Evolutionary conservation across 768 basidiomycete species (phyloP).

Genomic region (Megacollybia marginata): DNA sequence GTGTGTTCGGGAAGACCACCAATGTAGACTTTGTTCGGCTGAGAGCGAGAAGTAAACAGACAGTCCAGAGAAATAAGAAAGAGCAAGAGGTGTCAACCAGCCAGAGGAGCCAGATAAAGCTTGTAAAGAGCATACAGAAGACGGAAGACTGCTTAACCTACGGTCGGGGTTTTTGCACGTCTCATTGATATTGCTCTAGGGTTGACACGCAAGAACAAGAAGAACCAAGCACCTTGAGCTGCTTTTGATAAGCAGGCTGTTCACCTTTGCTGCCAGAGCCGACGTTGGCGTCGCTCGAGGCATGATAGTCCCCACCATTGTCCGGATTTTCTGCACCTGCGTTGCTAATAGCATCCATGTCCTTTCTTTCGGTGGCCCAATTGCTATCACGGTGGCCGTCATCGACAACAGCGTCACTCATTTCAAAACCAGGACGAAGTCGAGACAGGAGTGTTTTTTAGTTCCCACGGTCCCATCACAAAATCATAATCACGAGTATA

Average conservation of each 20-base stretch:
- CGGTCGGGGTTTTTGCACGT: not conserved
- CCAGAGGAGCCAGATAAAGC: slow-evolving; percentile 25
- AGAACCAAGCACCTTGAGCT: slow-evolving; percentile 85
- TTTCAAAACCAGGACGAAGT: no score
- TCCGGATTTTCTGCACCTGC: no score
- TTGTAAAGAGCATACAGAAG: slow-evolving; percentile 19
- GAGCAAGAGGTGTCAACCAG: slow-evolving; percentile 42
- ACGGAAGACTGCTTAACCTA: not conserved
- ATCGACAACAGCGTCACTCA: no score
- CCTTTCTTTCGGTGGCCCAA: no score
- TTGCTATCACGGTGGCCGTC: no score
- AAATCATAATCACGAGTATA: no score
- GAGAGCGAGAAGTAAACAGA: slow-evolving; percentile 58
- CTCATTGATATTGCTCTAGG: no score
- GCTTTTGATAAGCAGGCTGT: slow-evolving; percentile 57
- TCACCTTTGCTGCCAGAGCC: slow-evolving; percentile 37
- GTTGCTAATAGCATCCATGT: no score
- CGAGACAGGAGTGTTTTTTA: no score
- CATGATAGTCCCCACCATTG: not conserved
- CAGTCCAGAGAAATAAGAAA: slow-evolving; percentile 38
- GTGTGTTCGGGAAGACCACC: slow-evolving; percentile 86
- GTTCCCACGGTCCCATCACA: no score
- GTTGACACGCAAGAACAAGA: not conserved
- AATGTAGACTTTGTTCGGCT: slow-evolving; percentile 93
- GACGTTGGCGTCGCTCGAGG: slow-evolving; percentile 11